Conservation (phyloP, 306 rosid genomes). For the Biancaea sappan region DNA sequence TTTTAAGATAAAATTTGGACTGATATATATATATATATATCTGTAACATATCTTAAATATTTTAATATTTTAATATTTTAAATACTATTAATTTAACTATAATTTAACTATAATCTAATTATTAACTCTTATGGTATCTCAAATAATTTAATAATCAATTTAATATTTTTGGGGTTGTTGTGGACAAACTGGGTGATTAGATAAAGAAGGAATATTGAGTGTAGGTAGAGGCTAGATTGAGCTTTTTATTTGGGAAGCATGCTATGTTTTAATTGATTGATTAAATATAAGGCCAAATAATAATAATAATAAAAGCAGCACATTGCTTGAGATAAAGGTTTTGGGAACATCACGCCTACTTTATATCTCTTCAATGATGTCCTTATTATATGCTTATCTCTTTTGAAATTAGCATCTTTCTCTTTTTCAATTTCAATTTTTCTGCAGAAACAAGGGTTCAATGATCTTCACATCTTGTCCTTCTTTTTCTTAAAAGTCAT, state of each 20-base stretch:
- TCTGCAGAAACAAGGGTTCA: background rate
- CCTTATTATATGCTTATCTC: background rate
- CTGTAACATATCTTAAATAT: no score
- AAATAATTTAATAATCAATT: no score
- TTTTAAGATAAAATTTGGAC: no score
- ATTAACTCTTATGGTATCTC: no score
- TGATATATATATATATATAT: no score
- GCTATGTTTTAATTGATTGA: conserved; percentile 28
- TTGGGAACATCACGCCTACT: conserved; percentile 8
- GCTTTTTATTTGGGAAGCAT: conserved; percentile 28
- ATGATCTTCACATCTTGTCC: background rate
- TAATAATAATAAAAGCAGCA: background rate
- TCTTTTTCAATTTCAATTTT: background rate
- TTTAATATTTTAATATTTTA: no score
- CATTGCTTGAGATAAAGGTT: conserved; percentile 26
- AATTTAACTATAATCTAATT: no score
- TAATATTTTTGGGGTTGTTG: no score
- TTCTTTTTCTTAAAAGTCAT: no score
- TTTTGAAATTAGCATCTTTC: background rate
- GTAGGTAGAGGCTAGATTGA: background rate
- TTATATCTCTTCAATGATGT: conserved; percentile 1
- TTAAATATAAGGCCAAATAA: background rate
- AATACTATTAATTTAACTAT: no score
- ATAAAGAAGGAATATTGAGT: no score
- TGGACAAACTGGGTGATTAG: no score